Percentiles rank a stretch among this genome's conserved stretches.
phyloP scores from a whole-genome alignment of 2,329 filamentous ascomycete genomes.

The Colletotrichum liaoningense region DNA sequence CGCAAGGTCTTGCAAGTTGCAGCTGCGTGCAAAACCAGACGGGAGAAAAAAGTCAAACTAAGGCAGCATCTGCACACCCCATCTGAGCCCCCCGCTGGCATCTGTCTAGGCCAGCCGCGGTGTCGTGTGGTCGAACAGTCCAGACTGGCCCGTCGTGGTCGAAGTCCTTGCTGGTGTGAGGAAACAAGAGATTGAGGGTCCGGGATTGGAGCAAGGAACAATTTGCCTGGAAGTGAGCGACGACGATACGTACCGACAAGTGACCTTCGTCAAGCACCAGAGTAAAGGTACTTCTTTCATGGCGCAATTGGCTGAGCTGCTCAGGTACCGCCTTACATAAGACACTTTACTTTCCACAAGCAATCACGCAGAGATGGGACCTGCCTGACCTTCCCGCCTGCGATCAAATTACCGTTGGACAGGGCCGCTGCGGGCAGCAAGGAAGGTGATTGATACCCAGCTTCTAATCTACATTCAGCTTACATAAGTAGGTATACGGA shows the following conservation, averaged over 20 bases:
- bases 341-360: not conserved
- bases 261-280: not conserved
- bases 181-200: constrained; percentile 35
- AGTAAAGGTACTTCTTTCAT: too few relatives aligned
- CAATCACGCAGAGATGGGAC: not conserved
- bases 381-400: not conserved
- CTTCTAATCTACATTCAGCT: not conserved
- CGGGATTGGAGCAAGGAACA: constrained; percentile 29
- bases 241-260: not conserved
- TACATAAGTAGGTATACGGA: not conserved
- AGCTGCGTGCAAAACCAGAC: not conserved
- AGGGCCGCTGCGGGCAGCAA: not conserved
- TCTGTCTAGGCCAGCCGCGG: constrained; percentile 22
- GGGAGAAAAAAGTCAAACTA: not conserved
- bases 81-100: constrained; percentile 26
- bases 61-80: not conserved
- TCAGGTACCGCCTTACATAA: not conserved
- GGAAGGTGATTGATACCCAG: not conserved
- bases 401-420: not conserved
- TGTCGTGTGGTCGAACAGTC: constrained; percentile 27
- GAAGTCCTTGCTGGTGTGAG: constrained; percentile 12
- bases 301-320: too few relatives aligned
- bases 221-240: constrained; percentile 2
- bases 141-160: constrained; percentile 20
- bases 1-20: not conserved